These are phyloP conservation scores for Gossypium arboreum DNA, from an alignment of 345 rosid genomes.

Conservation along the genomic window DNA sequence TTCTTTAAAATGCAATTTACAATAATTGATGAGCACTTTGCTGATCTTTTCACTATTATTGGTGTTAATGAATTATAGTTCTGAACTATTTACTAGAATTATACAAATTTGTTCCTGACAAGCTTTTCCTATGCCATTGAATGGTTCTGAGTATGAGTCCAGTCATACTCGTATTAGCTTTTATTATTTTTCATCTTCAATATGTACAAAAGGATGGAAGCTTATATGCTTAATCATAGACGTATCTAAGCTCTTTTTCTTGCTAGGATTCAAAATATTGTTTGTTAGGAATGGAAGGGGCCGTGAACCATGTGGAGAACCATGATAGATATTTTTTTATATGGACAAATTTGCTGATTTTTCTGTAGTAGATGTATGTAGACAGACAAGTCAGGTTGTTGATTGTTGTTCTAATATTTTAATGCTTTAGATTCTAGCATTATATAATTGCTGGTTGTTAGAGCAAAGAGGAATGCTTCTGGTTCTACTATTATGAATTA, in stretches of 20 bases:
- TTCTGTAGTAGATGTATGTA: neutral
- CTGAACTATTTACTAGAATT: neutral
- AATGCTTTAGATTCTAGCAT: neutral
- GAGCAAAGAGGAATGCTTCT: neutral
- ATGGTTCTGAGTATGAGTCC: neutral
- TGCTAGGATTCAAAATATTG: neutral
- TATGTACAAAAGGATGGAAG: neutral
- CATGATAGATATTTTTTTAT: neutral
- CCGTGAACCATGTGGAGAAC: neutral
- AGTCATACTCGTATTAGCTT: neutral
- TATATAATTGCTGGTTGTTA: neutral
- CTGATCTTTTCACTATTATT: neutral
- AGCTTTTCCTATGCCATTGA: neutral
- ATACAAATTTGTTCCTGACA: neutral
- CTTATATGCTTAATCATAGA: neutral
- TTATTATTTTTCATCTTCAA: neutral
- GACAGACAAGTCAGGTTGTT: neutral
- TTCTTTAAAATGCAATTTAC: neutral
- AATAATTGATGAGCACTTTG: neutral
- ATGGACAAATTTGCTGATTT: neutral
- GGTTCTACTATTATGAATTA: neutral
- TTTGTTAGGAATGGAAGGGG: neutral
- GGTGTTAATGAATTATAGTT: conserved; percentile 1
- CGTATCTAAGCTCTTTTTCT: neutral
- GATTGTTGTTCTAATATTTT: neutral